A percentile compares a stretch with the other conserved stretches of the same genome.
Evolutionary conservation across 257 asterid species (phyloP).

Genomic region (Salvia miltiorrhiza): DNA sequence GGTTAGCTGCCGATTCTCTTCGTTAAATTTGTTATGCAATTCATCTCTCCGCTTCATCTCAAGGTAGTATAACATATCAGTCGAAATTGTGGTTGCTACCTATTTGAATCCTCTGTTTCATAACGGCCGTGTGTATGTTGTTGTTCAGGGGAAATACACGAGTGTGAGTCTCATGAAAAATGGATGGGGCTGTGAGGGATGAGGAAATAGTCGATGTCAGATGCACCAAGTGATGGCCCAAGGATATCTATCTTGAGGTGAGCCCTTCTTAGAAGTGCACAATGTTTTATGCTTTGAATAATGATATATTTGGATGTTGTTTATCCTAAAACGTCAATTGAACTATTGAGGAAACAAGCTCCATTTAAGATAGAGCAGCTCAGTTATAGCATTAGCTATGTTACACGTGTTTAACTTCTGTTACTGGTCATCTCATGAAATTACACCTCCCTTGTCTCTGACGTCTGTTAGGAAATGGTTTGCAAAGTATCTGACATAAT

Average conservation of each 20-base stretch:
- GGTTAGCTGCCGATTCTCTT: too few species aligned
- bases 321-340: not conserved
- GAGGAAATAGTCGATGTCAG: conserved; percentile 54
- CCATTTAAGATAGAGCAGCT: too few species aligned
- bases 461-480: too few species aligned
- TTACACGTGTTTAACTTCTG: not conserved
- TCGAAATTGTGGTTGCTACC: conserved; percentile 1
- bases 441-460: not conserved
- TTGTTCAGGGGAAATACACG: conserved; percentile 72
- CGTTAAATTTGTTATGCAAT: too few species aligned
- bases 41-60: too few species aligned
- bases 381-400: too few species aligned
- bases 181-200: conserved; percentile 58
- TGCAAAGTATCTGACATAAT: too few species aligned
- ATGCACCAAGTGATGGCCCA: conserved; percentile 30
- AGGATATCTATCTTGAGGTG: conserved; percentile 60
- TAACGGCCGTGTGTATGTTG: too few species aligned
- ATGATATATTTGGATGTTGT: not conserved
- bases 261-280: too few species aligned
- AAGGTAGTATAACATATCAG: too few species aligned
- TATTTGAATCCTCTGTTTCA: not conserved
- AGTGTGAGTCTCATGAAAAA: conserved; percentile 67
- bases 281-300: not conserved
- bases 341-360: not conserved
- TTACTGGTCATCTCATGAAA: not conserved